Base-by-base conservation (phyloP, 768 basidiomycete genomes). In the Pulveroboletus sp. region DNA sequence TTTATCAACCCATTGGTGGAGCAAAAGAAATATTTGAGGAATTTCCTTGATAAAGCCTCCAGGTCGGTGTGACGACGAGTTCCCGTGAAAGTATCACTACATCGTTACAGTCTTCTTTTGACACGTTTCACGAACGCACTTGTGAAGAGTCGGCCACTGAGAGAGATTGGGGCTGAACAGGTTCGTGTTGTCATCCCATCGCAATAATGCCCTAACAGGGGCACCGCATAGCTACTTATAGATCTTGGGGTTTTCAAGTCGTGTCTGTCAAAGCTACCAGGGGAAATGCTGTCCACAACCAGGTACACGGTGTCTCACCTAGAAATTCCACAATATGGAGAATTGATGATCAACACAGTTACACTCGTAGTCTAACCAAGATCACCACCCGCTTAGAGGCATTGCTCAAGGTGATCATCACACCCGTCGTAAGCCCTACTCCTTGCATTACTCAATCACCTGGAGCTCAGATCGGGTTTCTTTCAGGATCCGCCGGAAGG, bases 161-260 rank as follows among this genome's bases (percentile, higher is more conserved):
- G 85, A 63, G 93, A 95, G 67, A 88, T 89, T 29, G 94, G 95
- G 6, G 95, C 95, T 5, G 95, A 99, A 69, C 95, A 98, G 80
- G 89, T 88, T 44, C 37, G 70, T 32, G 13, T 17, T 35, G 6
- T 40, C 27, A 23, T 36, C 16, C 6, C 11, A 17, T 29, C 20
- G 17, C 19, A 38, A 35, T 29, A 6, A 46, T 26, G 41, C 5
- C 31, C 36, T 42, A 27, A 54, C 20, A 31, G 31, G 67, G 58
- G 37, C 43, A 16, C 35, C 19, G 39, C 35, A 5, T 61, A 90
- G 87, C 77, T 97, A 4, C 73, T 98, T 39, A 88, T 99, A 45
- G 96, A 99, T 66, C 76, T 98, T 27, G 91, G 93, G 67, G 78
- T 79, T 11, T 71, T 98, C 60, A 95, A 94, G 65, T 81, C 82